Conservation (phyloP, 225 moss, liverwort and hornwort species). For the Polytrichum commune region DNA sequence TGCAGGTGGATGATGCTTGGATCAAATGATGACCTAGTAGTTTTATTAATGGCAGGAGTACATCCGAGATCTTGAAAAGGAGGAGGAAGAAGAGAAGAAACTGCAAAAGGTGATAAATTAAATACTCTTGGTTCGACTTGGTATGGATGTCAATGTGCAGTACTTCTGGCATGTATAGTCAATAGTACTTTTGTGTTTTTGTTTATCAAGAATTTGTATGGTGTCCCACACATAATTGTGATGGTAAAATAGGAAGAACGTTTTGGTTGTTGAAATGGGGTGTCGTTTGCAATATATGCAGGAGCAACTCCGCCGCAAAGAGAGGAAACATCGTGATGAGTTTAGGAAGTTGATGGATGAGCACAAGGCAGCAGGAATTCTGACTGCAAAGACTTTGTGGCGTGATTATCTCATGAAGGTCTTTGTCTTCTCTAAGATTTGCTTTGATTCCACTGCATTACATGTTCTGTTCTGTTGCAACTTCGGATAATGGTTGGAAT, state of each 20-base stretch:
- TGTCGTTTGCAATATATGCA: slow-evolving; percentile 17
- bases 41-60: slow-evolving; percentile 61
- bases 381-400: slow-evolving; percentile 92
- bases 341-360: slow-evolving; percentile 95
- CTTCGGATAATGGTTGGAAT: too few species aligned
- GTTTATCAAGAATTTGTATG: too few species aligned
- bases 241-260: too few species aligned
- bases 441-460: too few species aligned
- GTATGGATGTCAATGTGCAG: too few species aligned
- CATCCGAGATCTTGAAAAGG: slow-evolving; percentile 95
- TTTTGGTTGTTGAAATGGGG: too few species aligned
- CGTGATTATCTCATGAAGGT: slow-evolving; percentile 90
- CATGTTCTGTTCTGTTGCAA: too few species aligned
- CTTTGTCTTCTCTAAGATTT: background rate
- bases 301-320: slow-evolving; percentile 97
- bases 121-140: too few species aligned
- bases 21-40: background rate
- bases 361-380: slow-evolving; percentile 59
- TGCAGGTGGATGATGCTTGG: too few species aligned
- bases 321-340: slow-evolving; percentile 95
- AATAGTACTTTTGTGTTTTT: too few species aligned
- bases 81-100: slow-evolving; percentile 97
- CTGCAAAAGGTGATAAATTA: slow-evolving; percentile 60
- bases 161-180: too few species aligned
- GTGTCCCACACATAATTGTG: background rate